phyloP scores from a whole-genome alignment of 164 flowering plant genomes.

The Macadamia tetraphylla region DNA sequence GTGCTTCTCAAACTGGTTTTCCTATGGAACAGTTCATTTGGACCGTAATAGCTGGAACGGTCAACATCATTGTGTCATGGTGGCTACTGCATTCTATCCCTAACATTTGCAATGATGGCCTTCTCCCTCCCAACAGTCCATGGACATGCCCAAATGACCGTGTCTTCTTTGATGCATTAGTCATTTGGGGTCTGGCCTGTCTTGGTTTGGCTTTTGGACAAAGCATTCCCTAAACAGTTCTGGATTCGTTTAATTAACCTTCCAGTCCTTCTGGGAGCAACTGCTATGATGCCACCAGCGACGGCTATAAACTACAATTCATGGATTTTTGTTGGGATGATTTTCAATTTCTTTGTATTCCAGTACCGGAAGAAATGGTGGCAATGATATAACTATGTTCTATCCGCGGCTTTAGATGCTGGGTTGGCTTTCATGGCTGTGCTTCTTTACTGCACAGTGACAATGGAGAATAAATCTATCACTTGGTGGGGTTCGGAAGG shows the following conservation, averaged over 20 bases:
- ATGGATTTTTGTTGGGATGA: conserved; percentile 15
- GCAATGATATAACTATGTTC: conserved; percentile 29
- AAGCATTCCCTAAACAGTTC: conserved; percentile 17
- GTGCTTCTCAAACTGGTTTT: not conserved
- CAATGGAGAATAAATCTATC: conserved; percentile 6
- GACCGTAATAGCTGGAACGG: conserved; percentile 19
- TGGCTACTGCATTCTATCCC: conserved; percentile 15
- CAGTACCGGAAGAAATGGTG: conserved; percentile 21
- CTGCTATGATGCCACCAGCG: conserved; percentile 21
- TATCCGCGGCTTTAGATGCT: conserved; percentile 28
- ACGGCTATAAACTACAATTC: conserved; percentile 19
- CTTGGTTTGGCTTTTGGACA: conserved; percentile 22
- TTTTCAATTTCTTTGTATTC: conserved; percentile 11
- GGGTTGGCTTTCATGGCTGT: conserved; percentile 26
- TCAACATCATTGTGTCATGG: conserved; percentile 18
- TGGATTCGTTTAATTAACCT: conserved; percentile 12
- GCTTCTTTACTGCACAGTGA: conserved; percentile 16
- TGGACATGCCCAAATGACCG: conserved; percentile 31
- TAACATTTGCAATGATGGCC: conserved; percentile 15
- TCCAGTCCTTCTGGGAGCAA: no score
- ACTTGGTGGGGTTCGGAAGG: conserved; percentile 25
- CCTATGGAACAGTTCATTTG: conserved; percentile 14
- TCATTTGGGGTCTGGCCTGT: conserved; percentile 24
- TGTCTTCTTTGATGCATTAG: conserved; percentile 24
- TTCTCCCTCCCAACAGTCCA: conserved; percentile 20